Percentiles rank a stretch among this genome's conserved stretches.
These are phyloP conservation scores for Kodamaea lidongshanica DNA, from an alignment of 805 yeast genomes.

Conservation along the genomic window DNA sequence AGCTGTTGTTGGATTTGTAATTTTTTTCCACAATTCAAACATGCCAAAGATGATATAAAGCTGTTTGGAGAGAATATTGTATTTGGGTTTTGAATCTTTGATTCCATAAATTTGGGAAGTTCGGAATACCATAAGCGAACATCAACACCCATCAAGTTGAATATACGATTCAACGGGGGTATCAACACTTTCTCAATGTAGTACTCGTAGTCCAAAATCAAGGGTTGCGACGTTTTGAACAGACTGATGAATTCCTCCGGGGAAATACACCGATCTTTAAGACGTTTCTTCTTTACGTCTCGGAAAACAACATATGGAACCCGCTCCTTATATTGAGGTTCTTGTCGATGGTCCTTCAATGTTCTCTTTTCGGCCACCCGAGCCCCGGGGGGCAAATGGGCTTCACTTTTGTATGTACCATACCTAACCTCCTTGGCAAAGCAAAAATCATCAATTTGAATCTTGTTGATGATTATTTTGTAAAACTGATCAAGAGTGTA, in stretches of 20 bases:
- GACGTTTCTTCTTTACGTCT: constrained; percentile 46
- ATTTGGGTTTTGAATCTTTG: constrained; percentile 6
- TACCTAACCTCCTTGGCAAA: constrained; percentile 85
- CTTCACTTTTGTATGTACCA: constrained; percentile 73
- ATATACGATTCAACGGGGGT: constrained; percentile 84
- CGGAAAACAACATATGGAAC: constrained; percentile 79
- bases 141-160: constrained; percentile 78
- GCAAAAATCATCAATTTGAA: constrained; percentile 76
- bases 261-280: constrained; percentile 72
- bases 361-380: constrained; percentile 60
- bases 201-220: constrained; percentile 71
- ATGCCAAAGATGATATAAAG: constrained; percentile 14
- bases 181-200: constrained; percentile 77
- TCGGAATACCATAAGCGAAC: constrained; percentile 69
- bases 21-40: constrained; percentile 23
- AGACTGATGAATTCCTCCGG: constrained; percentile 65
- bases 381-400: constrained; percentile 87
- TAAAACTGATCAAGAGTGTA: constrained; percentile 63
- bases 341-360: constrained; percentile 61
- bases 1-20: constrained; percentile 3
- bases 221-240: constrained; percentile 22
- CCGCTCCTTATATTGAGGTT: constrained; percentile 84
- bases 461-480: constrained; percentile 56
- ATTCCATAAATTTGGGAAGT: constrained; percentile 42
- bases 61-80: constrained; percentile 7